phyloP scores from a whole-genome alignment of 2,329 filamentous ascomycete species.

The Macrophomina pseudophaseolina region DNA sequence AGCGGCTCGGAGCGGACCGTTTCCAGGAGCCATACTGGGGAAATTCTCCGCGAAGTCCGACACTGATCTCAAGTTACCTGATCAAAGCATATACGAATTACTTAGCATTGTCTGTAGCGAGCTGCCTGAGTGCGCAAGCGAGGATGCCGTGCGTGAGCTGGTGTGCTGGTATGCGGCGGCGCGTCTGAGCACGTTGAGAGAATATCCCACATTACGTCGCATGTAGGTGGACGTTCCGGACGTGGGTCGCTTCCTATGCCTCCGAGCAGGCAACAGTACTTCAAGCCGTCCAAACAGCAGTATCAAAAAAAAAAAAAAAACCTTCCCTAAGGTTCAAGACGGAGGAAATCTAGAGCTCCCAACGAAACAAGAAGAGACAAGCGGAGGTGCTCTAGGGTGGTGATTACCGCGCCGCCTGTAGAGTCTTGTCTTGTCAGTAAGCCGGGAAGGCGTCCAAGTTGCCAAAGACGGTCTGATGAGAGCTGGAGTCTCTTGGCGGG shows the following conservation, averaged over 20 bases:
- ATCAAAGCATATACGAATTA: constrained; percentile 30
- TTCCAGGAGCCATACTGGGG: constrained; percentile 30
- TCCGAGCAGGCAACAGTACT: constrained; percentile 23
- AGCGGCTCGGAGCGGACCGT: constrained; percentile 31
- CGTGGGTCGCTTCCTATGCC: constrained; percentile 29
- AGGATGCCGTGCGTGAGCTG: constrained; percentile 30
- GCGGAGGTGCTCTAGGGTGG: no score
- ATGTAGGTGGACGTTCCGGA: constrained; percentile 29
- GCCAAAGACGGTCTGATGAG: no score
- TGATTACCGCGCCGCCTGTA: no score
- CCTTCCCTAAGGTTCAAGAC: no score
- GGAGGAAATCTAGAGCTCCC: no score
- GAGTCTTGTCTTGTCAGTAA: no score
- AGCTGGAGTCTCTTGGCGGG: no score
- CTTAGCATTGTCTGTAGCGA: constrained; percentile 31
- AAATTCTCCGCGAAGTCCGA: constrained; percentile 27
- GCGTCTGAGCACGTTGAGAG: constrained; percentile 29
- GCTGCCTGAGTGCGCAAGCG: constrained; percentile 27
- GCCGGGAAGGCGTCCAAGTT: no score
- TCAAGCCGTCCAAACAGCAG: no score
- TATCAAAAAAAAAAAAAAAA: no score
- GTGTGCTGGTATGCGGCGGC: constrained; percentile 33
- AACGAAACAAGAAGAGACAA: no score
- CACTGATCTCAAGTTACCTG: constrained; percentile 24
- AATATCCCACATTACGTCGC: constrained; percentile 28